Conservation (phyloP, 495 filamentous ascomycete species). For the Aspergillus avenaceus region DNA sequence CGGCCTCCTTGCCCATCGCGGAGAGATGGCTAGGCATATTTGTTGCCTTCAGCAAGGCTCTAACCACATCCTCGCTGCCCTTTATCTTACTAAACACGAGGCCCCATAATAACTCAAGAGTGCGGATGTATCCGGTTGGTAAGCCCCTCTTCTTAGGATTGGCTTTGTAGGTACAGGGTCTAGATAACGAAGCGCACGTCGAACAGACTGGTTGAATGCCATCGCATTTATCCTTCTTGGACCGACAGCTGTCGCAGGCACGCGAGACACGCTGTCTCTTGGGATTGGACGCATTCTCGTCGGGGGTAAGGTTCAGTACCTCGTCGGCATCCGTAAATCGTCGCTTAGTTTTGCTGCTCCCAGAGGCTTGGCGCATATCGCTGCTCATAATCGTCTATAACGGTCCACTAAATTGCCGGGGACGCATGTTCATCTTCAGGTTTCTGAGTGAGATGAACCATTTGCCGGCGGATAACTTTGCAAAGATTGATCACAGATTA, state of each 20-base stretch:
- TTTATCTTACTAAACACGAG: constrained; percentile 39
- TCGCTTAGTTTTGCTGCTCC: constrained; percentile 32
- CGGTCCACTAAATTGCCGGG: constrained; percentile 30
- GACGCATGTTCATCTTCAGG: constrained; percentile 33
- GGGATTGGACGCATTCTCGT: constrained; percentile 27
- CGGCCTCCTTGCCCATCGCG: constrained; percentile 42
- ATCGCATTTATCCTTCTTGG: constrained; percentile 64
- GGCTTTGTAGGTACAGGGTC: constrained; percentile 62
- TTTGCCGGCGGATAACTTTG: constrained; percentile 29
- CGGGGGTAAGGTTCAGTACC: constrained; percentile 18
- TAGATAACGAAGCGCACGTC: constrained; percentile 56
- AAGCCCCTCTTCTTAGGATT: constrained; percentile 65
- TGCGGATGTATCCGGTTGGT: constrained; percentile 41
- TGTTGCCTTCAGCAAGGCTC: constrained; percentile 33
- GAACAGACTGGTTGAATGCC: constrained; percentile 58
- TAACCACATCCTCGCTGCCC: constrained; percentile 43
- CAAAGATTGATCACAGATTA: not conserved
- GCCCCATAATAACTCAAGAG: constrained; percentile 38
- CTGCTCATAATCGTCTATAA: constrained; percentile 40
- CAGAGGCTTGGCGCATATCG: constrained; percentile 35
- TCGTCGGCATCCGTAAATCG: constrained; percentile 32
- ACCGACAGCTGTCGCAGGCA: constrained; percentile 65
- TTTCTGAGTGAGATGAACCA: constrained; percentile 24
- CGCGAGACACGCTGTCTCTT: constrained; percentile 54
- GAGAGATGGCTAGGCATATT: constrained; percentile 40